phyloP scores from a whole-genome alignment of 441 rosid species.

The Aleurites moluccanus region DNA sequence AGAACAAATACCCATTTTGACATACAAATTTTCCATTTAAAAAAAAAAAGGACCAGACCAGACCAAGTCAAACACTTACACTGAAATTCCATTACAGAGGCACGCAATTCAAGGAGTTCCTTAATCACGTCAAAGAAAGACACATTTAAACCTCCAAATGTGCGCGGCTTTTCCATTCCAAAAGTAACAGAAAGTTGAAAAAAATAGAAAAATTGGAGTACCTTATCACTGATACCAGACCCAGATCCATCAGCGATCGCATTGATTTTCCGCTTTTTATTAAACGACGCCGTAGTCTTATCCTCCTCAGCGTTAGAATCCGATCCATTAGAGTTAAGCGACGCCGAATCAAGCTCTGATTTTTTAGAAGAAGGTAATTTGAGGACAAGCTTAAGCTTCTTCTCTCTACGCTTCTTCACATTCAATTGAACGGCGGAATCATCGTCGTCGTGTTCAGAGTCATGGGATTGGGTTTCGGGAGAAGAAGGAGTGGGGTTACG shows the following conservation, averaged over 20 bases:
- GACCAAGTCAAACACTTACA: slow-evolving; percentile 35
- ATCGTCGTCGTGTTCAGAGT: slow-evolving; percentile 10
- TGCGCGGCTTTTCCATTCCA: slow-evolving; percentile 28
- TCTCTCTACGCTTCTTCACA: slow-evolving; percentile 39
- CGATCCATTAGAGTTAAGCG: slow-evolving; percentile 30
- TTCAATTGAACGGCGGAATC: slow-evolving; percentile 21
- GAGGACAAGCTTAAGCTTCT: slow-evolving; percentile 55
- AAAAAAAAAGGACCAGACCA: background rate
- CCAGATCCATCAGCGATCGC: slow-evolving; percentile 52
- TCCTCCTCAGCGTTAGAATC: slow-evolving; percentile 36
- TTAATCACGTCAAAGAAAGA: slow-evolving; percentile 18
- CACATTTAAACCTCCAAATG: slow-evolving; percentile 7
- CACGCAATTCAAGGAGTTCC: slow-evolving; percentile 53
- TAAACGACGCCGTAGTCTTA: slow-evolving; percentile 22
- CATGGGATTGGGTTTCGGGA: slow-evolving; percentile 9
- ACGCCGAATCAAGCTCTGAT: slow-evolving; percentile 26
- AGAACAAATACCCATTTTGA: slow-evolving; percentile 3
- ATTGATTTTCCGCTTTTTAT: slow-evolving; percentile 51
- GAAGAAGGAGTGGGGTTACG: slow-evolving; percentile 38
- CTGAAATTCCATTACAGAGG: slow-evolving; percentile 29
- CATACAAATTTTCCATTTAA: background rate
- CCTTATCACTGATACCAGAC: slow-evolving; percentile 38
- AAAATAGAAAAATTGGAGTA: slow-evolving; percentile 3
- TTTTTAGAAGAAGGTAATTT: slow-evolving; percentile 36
- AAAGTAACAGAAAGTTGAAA: slow-evolving; percentile 16